Conservation (phyloP, 108 stramenopile species). For the Schizochytrium sp. region DNA sequence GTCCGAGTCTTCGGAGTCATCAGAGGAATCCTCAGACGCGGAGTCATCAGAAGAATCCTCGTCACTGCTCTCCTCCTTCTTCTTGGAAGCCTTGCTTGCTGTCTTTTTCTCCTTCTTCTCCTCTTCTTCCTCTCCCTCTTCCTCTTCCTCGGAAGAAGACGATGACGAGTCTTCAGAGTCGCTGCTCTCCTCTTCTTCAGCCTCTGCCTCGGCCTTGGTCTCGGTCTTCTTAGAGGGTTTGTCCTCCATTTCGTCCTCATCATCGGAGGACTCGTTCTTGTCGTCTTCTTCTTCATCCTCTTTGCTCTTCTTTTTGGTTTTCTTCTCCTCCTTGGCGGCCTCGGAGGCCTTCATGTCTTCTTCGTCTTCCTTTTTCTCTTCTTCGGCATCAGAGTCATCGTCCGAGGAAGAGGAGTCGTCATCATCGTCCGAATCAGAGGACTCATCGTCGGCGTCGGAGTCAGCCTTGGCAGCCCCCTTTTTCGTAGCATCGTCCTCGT, state of each 20-base stretch:
- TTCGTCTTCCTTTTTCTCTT: conserved; percentile 13
- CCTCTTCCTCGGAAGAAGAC: conserved; percentile 36
- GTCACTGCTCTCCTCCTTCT: background rate
- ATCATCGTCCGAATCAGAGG: background rate
- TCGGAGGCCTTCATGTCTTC: conserved; percentile 13
- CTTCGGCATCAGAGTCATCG: conserved; percentile 10
- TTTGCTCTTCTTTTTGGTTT: background rate
- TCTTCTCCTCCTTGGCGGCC: background rate
- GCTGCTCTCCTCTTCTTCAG: conserved; percentile 33
- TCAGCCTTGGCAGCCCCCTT: background rate
- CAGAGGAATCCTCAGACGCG: background rate
- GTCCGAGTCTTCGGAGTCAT: background rate
- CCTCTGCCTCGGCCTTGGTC: background rate
- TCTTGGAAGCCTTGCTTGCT: background rate
- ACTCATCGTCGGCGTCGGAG: background rate
- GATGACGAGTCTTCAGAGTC: conserved; percentile 30
- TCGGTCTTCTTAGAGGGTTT: background rate
- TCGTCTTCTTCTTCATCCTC: background rate
- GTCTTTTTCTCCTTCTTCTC: background rate
- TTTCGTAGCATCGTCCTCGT: background rate
- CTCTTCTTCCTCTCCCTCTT: conserved; percentile 21
- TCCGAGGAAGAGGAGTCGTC: background rate
- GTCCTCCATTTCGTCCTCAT: background rate
- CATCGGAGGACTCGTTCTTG: conserved; percentile 9
- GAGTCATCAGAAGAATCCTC: background rate